Percentiles rank a stretch among this genome's conserved stretches.
These are phyloP conservation scores for Cyclotella sp. DNA, from an alignment of 108 stramenopile species.

Conservation along the genomic window DNA sequence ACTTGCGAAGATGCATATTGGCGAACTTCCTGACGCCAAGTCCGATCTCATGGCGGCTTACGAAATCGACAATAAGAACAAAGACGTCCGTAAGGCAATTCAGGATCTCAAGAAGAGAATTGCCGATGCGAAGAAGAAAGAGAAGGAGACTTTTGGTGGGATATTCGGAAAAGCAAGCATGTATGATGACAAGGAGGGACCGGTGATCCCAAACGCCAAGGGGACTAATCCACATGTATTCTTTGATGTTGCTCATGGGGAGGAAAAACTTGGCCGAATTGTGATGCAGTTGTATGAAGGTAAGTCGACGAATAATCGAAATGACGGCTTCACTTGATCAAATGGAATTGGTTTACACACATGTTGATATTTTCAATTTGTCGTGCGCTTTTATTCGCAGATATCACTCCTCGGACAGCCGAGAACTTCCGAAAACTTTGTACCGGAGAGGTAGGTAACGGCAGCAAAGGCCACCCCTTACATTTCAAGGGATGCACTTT, in stretches of 20 bases:
- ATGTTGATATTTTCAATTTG: background rate
- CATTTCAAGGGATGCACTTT: constrained; percentile 93
- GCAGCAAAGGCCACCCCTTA: constrained; percentile 75
- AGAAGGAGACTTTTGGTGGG: constrained; percentile 90
- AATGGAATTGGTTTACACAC: too few species aligned
- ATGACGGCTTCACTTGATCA: too few species aligned
- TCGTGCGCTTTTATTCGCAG: constrained; percentile 20
- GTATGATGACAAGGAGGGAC: constrained; percentile 94
- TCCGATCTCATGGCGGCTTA: constrained; percentile 90
- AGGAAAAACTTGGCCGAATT: constrained; percentile 78
- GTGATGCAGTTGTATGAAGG: constrained; percentile 89
- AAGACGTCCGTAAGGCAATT: constrained; percentile 89
- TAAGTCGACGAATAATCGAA: background rate
- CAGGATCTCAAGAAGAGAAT: constrained; percentile 73
- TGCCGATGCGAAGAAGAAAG: constrained; percentile 82
- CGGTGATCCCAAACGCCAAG: constrained; percentile 70
- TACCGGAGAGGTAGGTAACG: constrained; percentile 92
- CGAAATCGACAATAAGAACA: constrained; percentile 89
- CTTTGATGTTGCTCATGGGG: constrained; percentile 91
- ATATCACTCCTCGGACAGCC: constrained; percentile 95
- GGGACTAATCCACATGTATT: constrained; percentile 91
- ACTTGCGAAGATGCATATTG: constrained; percentile 81
- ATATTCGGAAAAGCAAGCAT: constrained; percentile 88
- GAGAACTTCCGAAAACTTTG: constrained; percentile 97
- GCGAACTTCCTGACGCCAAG: constrained; percentile 91